Base-by-base conservation (phyloP, 2,329 filamentous ascomycete species). In the Corinectria fuckeliana region DNA sequence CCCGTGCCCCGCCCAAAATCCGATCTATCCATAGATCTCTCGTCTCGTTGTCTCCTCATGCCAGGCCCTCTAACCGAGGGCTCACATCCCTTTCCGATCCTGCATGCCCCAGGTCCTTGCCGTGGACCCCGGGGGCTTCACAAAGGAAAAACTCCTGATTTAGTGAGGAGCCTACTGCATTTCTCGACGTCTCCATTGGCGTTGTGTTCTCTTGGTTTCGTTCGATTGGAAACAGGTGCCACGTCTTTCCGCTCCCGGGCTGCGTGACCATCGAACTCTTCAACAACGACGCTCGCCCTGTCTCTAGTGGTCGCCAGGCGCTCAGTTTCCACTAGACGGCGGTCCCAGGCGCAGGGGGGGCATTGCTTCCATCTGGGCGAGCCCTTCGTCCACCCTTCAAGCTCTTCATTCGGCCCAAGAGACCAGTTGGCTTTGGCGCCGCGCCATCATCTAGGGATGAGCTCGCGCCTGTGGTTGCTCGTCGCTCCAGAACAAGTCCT, bases 321-420 rank as follows among this genome's bases (percentile, higher is more conserved):
- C 58, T 64, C 50, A 57, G 56, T 62, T 54, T 67, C 69, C 68
- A 67, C 72, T 78, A 80, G 58, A 76, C 76, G 55, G 77, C 78
- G 49, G 77, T 78, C 59, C 78, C 78, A 53, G 76, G 77, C 41
- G 70, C 76, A 50, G 75, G 72, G 41, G 69, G 55, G 70, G 74
- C 66, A 67, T 72, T 62, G 70, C 74, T 64, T 74, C 76, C 69
- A 76, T 78, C 68, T 49, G 67, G 67, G 36, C 68, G 70, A 45
- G 74, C 68, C 59, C 74, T 72, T 64, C 88, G 83, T 28, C 87
- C 86, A 50, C 89, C 89, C 80, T 92, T 93, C 76, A 95, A 78
- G 76, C 89, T 92, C 83, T 91, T 93, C 79, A 95, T 91, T 54
- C 92, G 86, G 51, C 86, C 91, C 62, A 96, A 74, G 62, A 96